Evolutionary conservation across 495 filamentous ascomycete species (phyloP).

Genomic region (Chaetomium tenue): DNA sequence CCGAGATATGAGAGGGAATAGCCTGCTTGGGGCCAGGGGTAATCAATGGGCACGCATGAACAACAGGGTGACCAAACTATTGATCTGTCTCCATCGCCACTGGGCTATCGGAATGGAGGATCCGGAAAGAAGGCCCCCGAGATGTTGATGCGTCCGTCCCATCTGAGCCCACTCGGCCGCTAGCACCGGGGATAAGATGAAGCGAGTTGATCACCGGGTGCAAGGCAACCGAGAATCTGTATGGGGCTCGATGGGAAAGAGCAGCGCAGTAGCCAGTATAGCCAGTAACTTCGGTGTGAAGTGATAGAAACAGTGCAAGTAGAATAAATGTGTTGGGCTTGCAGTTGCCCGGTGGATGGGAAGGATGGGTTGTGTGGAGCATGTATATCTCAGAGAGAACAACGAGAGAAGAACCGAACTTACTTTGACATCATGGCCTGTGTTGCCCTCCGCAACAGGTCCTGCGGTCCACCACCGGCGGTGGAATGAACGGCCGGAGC

Average conservation of each 20-base stretch:
- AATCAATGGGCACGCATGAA: neutral
- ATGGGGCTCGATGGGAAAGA: too few species aligned
- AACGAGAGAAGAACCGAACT: slow-evolving; percentile 33
- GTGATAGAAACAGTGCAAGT: slow-evolving; percentile 16
- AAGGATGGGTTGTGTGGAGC: neutral
- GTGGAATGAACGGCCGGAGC: slow-evolving; percentile 16
- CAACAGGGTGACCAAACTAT: slow-evolving; percentile 4
- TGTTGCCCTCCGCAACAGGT: slow-evolving; percentile 55
- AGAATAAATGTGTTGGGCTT: slow-evolving; percentile 11
- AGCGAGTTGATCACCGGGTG: neutral
- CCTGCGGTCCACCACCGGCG: slow-evolving; percentile 40
- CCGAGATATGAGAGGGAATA: neutral
- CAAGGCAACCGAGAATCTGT: too few species aligned
- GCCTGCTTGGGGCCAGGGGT: slow-evolving; percentile 8
- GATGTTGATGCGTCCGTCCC: neutral
- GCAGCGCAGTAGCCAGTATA: slow-evolving; percentile 22
- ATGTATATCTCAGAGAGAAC: neutral
- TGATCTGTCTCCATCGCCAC: slow-evolving; percentile 12
- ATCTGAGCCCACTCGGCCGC: neutral
- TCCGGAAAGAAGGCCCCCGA: neutral
- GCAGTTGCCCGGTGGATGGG: slow-evolving; percentile 9
- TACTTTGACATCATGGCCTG: slow-evolving; percentile 61
- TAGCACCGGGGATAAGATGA: neutral
- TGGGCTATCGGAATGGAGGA: neutral
- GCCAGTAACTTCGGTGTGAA: slow-evolving; percentile 23